Evolutionary conservation across 2,329 filamentous ascomycete genomes (phyloP).

Genomic region (Dactylellina parvicollis): DNA sequence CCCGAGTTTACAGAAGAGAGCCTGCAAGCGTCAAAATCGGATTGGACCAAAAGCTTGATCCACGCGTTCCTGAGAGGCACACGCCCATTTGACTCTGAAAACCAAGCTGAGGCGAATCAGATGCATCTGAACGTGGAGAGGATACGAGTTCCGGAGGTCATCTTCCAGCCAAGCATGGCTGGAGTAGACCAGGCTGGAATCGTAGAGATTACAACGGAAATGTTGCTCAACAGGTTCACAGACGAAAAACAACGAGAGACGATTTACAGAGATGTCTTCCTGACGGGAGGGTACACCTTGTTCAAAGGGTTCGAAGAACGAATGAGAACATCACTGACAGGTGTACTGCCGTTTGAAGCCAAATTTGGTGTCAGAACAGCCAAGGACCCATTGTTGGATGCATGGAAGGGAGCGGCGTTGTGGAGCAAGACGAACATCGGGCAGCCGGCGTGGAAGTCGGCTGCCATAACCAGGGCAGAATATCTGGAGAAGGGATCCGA

Average conservation of each 20-base stretch:
- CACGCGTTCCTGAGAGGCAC: conserved; percentile 91
- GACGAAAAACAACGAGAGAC: conserved; percentile 62
- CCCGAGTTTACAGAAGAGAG: conserved; percentile 89
- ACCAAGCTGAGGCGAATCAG: conserved; percentile 82
- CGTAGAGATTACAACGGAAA: conserved; percentile 89
- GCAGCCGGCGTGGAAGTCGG: conserved; percentile 69
- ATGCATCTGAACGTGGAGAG: conserved; percentile 96
- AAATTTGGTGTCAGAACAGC: conserved; percentile 78
- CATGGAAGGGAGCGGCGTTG: conserved; percentile 89
- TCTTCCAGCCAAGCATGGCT: conserved; percentile 91
- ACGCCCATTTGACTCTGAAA: conserved; percentile 82
- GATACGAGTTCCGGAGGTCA: conserved; percentile 89
- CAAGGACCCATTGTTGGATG: conserved; percentile 80
- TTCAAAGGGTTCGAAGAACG: conserved; percentile 89
- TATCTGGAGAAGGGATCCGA: conserved; percentile 92
- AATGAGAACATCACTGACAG: conserved; percentile 75
- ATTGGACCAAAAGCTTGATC: conserved; percentile 91
- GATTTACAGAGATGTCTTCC: conserved; percentile 81
- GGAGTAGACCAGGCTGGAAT: conserved; percentile 93
- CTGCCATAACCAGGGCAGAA: conserved; percentile 80
- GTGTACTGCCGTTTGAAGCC: conserved; percentile 75
- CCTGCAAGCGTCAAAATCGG: conserved; percentile 88
- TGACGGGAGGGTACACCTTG: conserved; percentile 91
- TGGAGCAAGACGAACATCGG: conserved; percentile 73
- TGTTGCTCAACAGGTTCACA: conserved; percentile 81